These are phyloP conservation scores for Butyriboletus appendiculatus DNA, from an alignment of 1,284 basidiomycete species.

Conservation along the genomic window DNA sequence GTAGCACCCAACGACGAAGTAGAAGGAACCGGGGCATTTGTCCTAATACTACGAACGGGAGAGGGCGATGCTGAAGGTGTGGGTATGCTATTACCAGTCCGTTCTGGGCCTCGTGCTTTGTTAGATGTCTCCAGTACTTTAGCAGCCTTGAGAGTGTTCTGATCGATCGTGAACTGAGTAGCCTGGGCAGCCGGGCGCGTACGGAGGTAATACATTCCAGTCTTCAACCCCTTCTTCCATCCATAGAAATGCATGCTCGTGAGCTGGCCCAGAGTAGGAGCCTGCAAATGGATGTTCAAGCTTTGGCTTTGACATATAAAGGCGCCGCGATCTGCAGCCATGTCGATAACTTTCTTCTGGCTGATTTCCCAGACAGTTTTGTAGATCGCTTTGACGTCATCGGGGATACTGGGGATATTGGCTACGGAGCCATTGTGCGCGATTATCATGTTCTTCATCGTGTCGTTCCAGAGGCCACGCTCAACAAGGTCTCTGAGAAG, in stretches of 20 bases:
- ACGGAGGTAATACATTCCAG: slow-evolving; percentile 96
- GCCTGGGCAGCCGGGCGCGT: slow-evolving; percentile 94
- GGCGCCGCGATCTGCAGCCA: slow-evolving; percentile 97
- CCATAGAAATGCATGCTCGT: slow-evolving; percentile 99
- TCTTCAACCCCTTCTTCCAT: slow-evolving; percentile 99
- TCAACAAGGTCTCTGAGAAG: slow-evolving; percentile 96
- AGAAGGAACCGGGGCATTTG: slow-evolving; percentile 15
- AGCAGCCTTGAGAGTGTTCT: slow-evolving; percentile 74
- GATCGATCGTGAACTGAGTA: slow-evolving; percentile 98
- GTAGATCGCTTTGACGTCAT: slow-evolving; percentile 94
- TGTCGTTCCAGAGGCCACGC: slow-evolving; percentile 94
- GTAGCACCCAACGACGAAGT: slow-evolving; percentile 39
- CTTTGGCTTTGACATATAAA: slow-evolving; percentile 96
- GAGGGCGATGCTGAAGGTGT: slow-evolving; percentile 41
- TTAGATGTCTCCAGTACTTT: slow-evolving; percentile 50
- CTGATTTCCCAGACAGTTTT: slow-evolving; percentile 99
- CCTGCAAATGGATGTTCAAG: slow-evolving; percentile 91
- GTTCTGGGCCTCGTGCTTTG: slow-evolving; percentile 18
- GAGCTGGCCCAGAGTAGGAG: slow-evolving; percentile 92
- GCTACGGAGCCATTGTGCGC: slow-evolving; percentile 97
- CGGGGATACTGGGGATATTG: slow-evolving; percentile 84
- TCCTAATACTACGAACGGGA: slow-evolving; percentile 24
- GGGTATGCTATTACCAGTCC: slow-evolving; percentile 28
- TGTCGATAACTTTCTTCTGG: slow-evolving; percentile 98
- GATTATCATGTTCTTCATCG: slow-evolving; percentile 99